Conservation (phyloP, 371 early-diverging fungal species). For the Lichtheimia ornata region DNA sequence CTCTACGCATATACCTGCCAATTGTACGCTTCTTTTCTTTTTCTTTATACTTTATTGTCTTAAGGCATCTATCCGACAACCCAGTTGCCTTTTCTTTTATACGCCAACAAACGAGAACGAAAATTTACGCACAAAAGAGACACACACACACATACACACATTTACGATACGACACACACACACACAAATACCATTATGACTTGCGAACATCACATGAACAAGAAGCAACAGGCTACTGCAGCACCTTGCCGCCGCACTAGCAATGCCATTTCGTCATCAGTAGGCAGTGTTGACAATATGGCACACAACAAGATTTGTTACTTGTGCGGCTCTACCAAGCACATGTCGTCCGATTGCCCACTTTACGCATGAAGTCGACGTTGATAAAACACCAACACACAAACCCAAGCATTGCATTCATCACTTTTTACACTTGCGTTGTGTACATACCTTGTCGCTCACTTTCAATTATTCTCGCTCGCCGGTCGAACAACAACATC, state of each 20-base stretch:
- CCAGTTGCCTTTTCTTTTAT: too few species aligned
- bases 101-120: background rate
- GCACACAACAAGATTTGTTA: slow-evolving; percentile 31
- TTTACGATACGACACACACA: background rate
- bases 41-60: background rate
- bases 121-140: slow-evolving; percentile 2
- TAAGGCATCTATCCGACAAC: background rate
- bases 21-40: slow-evolving; percentile 1
- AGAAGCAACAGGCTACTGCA: background rate
- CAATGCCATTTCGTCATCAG: background rate
- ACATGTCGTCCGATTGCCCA: slow-evolving; percentile 51
- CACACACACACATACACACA: background rate
- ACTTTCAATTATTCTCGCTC: slow-evolving; percentile 1
- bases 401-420: background rate
- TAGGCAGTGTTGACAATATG: slow-evolving; percentile 1
- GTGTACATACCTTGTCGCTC: slow-evolving; percentile 2
- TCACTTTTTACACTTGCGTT: slow-evolving; percentile 1
- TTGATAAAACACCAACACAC: background rate
- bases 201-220: background rate
- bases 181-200: background rate
- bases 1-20: background rate
- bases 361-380: slow-evolving; percentile 35
- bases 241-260: too few species aligned
- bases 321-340: slow-evolving; percentile 49
- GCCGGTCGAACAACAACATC: background rate